Evolutionary conservation across 2,329 filamentous ascomycete genomes (phyloP).

Genomic region (Ceratocystis lukuohia): DNA sequence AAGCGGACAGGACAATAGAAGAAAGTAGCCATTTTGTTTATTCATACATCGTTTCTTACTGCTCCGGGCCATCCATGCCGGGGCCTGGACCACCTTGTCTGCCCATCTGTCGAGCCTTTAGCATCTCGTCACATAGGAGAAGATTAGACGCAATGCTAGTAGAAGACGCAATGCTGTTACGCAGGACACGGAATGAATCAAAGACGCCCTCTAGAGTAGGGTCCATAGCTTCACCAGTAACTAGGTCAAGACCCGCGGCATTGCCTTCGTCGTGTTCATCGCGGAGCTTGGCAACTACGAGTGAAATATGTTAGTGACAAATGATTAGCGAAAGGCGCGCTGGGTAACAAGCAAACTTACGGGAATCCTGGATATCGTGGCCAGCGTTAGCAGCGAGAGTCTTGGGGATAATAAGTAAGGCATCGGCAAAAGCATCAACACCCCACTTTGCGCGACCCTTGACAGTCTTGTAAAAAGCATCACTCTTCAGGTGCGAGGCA

Average conservation of each 20-base stretch:
- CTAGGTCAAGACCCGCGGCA: slow-evolving; percentile 71
- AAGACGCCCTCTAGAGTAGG: slow-evolving; percentile 84
- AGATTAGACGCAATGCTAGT: slow-evolving; percentile 92
- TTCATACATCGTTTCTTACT: slow-evolving; percentile 30
- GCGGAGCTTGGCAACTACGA: slow-evolving; percentile 65
- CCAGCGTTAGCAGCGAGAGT: slow-evolving; percentile 91
- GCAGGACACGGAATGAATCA: slow-evolving; percentile 87
- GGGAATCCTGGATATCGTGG: slow-evolving; percentile 88
- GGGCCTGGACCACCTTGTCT: slow-evolving; percentile 48
- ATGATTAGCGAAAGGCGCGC: slow-evolving; percentile 21
- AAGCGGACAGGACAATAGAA: slow-evolving; percentile 13
- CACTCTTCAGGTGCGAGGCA: slow-evolving; percentile 72
- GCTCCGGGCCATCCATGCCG: slow-evolving; percentile 48
- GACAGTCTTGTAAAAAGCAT: slow-evolving; percentile 74
- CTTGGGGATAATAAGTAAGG: slow-evolving; percentile 90
- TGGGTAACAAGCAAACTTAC: slow-evolving; percentile 40
- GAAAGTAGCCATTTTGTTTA: slow-evolving; percentile 10
- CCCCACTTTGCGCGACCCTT: slow-evolving; percentile 98
- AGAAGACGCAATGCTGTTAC: slow-evolving; percentile 87
- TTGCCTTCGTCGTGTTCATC: slow-evolving; percentile 78
- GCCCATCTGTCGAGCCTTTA: slow-evolving; percentile 95
- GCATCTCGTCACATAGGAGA: slow-evolving; percentile 86
- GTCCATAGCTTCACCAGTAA: slow-evolving; percentile 87
- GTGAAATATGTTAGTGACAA: slow-evolving; percentile 1
- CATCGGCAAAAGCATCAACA: slow-evolving; percentile 88